A percentile compares a stretch with the other conserved stretches of the same genome.
phyloP scores from a whole-genome alignment of 2,329 filamentous ascomycete genomes.

The Simplicillium aogashimaense region DNA sequence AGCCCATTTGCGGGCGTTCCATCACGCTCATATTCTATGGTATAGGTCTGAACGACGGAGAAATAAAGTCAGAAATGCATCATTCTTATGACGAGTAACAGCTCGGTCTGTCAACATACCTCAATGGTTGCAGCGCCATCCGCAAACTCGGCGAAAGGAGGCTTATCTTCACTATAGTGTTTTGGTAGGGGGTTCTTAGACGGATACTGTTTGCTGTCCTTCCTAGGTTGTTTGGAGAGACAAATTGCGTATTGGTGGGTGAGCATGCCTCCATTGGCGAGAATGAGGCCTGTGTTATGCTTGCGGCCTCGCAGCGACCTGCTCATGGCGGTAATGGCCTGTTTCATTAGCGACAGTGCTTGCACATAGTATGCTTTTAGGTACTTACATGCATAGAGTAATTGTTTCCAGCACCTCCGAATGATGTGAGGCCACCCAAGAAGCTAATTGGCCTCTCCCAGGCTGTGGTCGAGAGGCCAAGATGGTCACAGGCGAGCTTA shows the following conservation, averaged over 20 bases:
- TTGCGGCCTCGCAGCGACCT: slow-evolving; percentile 37
- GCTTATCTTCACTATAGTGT: slow-evolving; percentile 4
- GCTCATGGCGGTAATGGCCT: slow-evolving; percentile 41
- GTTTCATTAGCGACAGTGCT: not conserved
- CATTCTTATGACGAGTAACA: no score
- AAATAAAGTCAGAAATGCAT: not conserved
- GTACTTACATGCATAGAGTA: slow-evolving; percentile 55
- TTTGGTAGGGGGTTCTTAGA: slow-evolving; percentile 8
- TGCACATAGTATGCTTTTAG: slow-evolving; percentile 19
- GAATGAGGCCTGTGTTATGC: slow-evolving; percentile 41
- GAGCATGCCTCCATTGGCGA: slow-evolving; percentile 57
- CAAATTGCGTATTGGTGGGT: slow-evolving; percentile 56
- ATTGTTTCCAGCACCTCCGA: slow-evolving; percentile 62
- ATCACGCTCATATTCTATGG: slow-evolving; percentile 17
- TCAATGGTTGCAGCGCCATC: slow-evolving; percentile 14
- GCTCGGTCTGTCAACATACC: slow-evolving; percentile 8
- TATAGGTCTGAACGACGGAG: slow-evolving; percentile 16
- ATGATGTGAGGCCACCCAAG: slow-evolving; percentile 56
- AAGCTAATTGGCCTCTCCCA: slow-evolving; percentile 45
- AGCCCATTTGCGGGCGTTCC: slow-evolving; percentile 10
- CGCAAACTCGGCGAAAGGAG: slow-evolving; percentile 9
- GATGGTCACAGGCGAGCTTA: slow-evolving; percentile 52
- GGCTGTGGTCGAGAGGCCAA: slow-evolving; percentile 38
- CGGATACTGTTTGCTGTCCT: slow-evolving; percentile 7
- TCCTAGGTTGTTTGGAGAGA: slow-evolving; percentile 35